Percentiles rank a stretch among this genome's conserved stretches.
Evolutionary conservation across 164 flowering plant species (phyloP).

Genomic region (Paratinospora sagittata): DNA sequence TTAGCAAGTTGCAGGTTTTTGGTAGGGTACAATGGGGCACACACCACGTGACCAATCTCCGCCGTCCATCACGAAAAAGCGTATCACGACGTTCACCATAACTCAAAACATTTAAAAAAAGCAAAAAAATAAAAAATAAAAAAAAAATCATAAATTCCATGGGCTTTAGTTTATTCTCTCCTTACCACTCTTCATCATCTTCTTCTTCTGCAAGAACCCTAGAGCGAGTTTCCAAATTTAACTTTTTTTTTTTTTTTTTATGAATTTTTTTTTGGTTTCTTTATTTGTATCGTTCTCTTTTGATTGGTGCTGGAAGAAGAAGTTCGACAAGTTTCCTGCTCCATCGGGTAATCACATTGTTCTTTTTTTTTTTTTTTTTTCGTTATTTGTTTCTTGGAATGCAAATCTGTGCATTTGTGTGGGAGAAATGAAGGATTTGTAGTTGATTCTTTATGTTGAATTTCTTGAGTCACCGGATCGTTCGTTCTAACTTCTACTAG

Average conservation of each 20-base stretch:
- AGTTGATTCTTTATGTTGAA: background rate
- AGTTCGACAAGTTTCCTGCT: too few species aligned
- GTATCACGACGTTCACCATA: background rate
- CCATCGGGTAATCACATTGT: too few species aligned
- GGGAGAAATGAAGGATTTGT: background rate
- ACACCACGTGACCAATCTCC: background rate
- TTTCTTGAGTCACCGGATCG: background rate
- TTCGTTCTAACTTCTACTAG: background rate
- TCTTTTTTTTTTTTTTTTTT: too few species aligned
- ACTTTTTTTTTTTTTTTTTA: background rate
- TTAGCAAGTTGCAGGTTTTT: slow-evolving; percentile 1
- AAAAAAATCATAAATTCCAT: background rate
- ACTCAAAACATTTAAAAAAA: background rate
- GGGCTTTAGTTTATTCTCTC: too few species aligned
- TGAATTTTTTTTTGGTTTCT: too few species aligned
- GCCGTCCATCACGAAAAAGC: background rate
- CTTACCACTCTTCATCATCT: background rate
- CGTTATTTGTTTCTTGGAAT: background rate
- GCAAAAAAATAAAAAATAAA: background rate
- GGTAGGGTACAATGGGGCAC: background rate
- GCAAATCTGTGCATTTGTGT: background rate
- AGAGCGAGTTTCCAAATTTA: background rate
- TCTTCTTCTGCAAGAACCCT: background rate
- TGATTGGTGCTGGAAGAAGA: too few species aligned
- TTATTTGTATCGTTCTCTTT: too few species aligned